A percentile compares a stretch with the other conserved stretches of the same genome.
Evolutionary conservation across 768 basidiomycete genomes (phyloP).

Genomic region (Pilatotrama ljubarskyi): DNA sequence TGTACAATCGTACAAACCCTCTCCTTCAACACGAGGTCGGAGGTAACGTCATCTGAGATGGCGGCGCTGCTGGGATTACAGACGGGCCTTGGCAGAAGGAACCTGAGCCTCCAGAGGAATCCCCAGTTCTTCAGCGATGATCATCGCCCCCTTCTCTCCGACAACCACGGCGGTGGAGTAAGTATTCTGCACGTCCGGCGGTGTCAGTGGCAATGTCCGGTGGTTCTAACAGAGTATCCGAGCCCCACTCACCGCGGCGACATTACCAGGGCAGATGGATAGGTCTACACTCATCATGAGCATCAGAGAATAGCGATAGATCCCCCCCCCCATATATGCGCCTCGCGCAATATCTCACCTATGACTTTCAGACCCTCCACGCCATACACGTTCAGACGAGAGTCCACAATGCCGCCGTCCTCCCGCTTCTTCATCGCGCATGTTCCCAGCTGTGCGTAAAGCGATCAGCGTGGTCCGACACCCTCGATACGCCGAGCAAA

Average conservation of each 20-base stretch:
- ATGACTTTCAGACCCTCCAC: slow-evolving; percentile 49
- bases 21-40: no score
- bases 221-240: neutral
- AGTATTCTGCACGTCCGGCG: slow-evolving; percentile 34
- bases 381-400: slow-evolving; percentile 61
- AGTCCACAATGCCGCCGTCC: slow-evolving; percentile 62
- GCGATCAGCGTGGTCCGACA: neutral
- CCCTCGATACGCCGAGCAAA: neutral
- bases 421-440: slow-evolving; percentile 67
- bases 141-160: slow-evolving; percentile 62
- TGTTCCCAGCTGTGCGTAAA: slow-evolving; percentile 52
- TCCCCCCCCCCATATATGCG: neutral
- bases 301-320: slow-evolving; percentile 3
- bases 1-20: no score
- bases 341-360: slow-evolving; percentile 4
- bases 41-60: no score
- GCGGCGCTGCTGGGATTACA: no score
- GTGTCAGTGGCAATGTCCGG: neutral
- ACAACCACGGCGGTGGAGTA: slow-evolving; percentile 46
- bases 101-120: slow-evolving; percentile 16
- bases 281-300: slow-evolving; percentile 35
- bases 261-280: slow-evolving; percentile 42
- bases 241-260: slow-evolving; percentile 31
- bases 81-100: no score
- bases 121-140: slow-evolving; percentile 56